Percentiles rank a stretch among this genome's conserved stretches.
phyloP scores from a whole-genome alignment of 192 early-diverging fungal genomes.

The Nowakowskiella sp. region DNA sequence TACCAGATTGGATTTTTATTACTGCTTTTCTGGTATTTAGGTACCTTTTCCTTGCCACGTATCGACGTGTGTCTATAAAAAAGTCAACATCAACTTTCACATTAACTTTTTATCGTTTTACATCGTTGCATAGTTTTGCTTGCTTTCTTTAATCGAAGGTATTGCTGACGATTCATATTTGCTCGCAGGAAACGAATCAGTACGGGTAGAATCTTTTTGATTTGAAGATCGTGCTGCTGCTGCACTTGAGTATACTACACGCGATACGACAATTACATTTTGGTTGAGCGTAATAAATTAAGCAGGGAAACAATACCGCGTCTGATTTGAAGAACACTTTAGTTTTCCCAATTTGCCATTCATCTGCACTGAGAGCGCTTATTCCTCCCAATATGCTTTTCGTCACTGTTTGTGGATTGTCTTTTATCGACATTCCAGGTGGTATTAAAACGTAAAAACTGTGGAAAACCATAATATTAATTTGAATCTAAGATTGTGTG shows the following conservation, averaged over 20 bases:
- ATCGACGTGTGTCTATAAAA: conserved; percentile 30
- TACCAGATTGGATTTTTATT: conserved; percentile 45
- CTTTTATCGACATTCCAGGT: conserved; percentile 11
- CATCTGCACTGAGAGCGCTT: conserved; percentile 11
- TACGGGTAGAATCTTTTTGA: no score
- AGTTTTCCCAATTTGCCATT: conserved; percentile 42
- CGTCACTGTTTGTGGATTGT: conserved; percentile 17
- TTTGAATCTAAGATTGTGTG: not conserved
- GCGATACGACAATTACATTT: not conserved
- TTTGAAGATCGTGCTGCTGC: no score
- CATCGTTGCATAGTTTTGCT: no score
- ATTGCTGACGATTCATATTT: no score
- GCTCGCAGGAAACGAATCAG: no score
- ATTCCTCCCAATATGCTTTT: conserved; percentile 17
- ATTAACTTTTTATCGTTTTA: no score
- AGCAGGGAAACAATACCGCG: conserved; percentile 20
- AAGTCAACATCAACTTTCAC: no score
- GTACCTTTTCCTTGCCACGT: conserved; percentile 32
- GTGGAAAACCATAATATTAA: not conserved
- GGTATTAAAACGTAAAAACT: conserved; percentile 29
- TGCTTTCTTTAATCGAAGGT: no score
- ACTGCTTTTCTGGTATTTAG: conserved; percentile 15
- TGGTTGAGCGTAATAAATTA: not conserved
- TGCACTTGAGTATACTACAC: no score
- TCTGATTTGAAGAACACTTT: conserved; percentile 42